Conservation (phyloP, 495 filamentous ascomycete species). For the Hypomontagnella submonticulosa region DNA sequence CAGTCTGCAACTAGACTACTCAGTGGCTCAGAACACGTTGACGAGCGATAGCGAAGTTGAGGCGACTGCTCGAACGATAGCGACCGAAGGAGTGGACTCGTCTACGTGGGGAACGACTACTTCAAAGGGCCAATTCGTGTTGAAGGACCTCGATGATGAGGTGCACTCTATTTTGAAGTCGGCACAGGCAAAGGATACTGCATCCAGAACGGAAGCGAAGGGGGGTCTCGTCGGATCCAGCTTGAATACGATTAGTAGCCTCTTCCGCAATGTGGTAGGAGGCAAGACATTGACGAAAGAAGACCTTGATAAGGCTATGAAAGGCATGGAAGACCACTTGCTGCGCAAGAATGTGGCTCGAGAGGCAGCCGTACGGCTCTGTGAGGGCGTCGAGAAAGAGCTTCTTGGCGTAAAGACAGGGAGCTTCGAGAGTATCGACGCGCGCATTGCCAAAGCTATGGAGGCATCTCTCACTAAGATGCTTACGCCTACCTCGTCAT, state of each 20-base stretch:
- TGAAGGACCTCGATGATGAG: conserved; percentile 93
- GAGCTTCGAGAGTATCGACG: conserved; percentile 90
- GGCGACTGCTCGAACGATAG: conserved; percentile 52
- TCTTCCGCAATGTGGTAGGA: conserved; percentile 94
- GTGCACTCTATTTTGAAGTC: conserved; percentile 88
- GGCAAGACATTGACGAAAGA: conserved; percentile 89
- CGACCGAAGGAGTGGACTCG: conserved; percentile 77
- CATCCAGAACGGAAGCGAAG: conserved; percentile 55
- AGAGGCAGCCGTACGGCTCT: conserved; percentile 91
- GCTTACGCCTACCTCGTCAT: conserved; percentile 91
- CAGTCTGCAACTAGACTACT: conserved; percentile 82
- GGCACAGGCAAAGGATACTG: conserved; percentile 69
- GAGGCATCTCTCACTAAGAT: conserved; percentile 92
- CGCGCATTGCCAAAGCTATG: conserved; percentile 83
- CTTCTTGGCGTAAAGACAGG: conserved; percentile 91
- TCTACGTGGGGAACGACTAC: conserved; percentile 86
- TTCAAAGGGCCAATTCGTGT: conserved; percentile 88
- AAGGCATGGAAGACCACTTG: conserved; percentile 95
- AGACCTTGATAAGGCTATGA: conserved; percentile 90
- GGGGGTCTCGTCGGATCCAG: conserved; percentile 79
- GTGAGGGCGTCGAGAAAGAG: conserved; percentile 89
- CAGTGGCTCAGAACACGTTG: conserved; percentile 61
- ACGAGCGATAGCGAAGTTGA: conserved; percentile 66
- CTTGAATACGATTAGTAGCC: conserved; percentile 79
- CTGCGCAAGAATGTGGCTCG: conserved; percentile 95